A percentile compares a stretch with the other conserved stretches of the same genome.
Evolutionary conservation across 495 filamentous ascomycete genomes (phyloP).

Genomic region (Hypoxylon crocopeplum): DNA sequence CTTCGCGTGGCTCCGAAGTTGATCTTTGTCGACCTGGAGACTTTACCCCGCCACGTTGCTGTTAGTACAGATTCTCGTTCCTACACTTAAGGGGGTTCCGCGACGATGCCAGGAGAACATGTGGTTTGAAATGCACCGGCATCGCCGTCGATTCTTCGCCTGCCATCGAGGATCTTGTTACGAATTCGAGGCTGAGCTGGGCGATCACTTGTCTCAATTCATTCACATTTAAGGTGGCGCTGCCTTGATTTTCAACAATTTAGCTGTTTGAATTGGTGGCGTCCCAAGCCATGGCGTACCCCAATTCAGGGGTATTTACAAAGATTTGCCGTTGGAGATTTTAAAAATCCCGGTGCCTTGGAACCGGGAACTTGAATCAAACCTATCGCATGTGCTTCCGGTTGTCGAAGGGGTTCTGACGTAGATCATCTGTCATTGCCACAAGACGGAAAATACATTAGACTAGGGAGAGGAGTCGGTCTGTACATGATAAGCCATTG

Average conservation of each 20-base stretch:
- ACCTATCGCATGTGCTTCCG: neutral
- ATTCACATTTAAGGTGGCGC: neutral
- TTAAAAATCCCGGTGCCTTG: too few species aligned
- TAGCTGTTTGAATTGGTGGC: neutral
- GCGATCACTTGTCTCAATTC: slow-evolving; percentile 11
- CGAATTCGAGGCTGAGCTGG: slow-evolving; percentile 1
- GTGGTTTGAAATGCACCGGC: neutral
- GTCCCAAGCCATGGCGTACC: neutral
- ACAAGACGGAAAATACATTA: too few species aligned
- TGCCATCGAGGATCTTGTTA: neutral
- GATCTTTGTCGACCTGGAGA: neutral
- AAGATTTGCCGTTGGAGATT: neutral
- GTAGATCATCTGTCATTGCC: too few species aligned
- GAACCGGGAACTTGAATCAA: neutral
- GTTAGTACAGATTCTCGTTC: neutral
- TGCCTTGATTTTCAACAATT: neutral
- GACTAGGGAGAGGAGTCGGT: too few species aligned
- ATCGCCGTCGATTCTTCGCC: neutral
- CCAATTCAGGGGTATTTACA: neutral
- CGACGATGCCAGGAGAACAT: neutral
- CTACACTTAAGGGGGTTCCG: neutral
- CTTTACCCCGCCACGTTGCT: neutral
- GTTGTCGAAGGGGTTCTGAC: too few species aligned
- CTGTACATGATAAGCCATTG: too few species aligned
- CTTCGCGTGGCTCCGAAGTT: neutral